Evolutionary conservation across 345 rosid species (phyloP).

Genomic region (Acer campestre): DNA sequence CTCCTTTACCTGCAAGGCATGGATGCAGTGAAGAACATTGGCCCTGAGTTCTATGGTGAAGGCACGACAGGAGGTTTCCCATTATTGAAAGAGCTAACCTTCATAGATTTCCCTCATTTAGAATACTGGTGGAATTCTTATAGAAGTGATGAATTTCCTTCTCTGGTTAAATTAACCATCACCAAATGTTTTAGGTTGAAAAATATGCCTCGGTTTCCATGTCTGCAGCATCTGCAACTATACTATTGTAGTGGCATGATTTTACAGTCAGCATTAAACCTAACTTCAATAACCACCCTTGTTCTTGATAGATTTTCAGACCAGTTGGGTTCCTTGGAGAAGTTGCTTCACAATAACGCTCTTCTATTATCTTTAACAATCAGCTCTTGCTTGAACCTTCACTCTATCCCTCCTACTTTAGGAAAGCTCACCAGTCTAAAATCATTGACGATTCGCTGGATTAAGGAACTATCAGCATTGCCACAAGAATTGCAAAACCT

Average conservation of each 20-base stretch:
- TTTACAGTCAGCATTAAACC: slow-evolving; percentile 20
- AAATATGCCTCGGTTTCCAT: slow-evolving; percentile 25
- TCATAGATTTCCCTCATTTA: slow-evolving; percentile 18
- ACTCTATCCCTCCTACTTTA: not conserved
- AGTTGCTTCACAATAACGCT: not conserved
- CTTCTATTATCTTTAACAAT: slow-evolving; percentile 15
- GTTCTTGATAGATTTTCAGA: slow-evolving; percentile 18
- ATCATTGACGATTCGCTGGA: slow-evolving; percentile 25
- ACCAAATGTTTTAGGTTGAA: slow-evolving; percentile 27
- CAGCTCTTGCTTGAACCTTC: slow-evolving; percentile 23
- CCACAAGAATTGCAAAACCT: slow-evolving; percentile 21
- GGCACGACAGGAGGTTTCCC: slow-evolving; percentile 14
- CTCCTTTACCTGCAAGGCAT: slow-evolving; percentile 21
- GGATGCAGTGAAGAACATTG: slow-evolving; percentile 22
- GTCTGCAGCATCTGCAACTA: slow-evolving; percentile 25
- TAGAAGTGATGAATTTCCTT: slow-evolving; percentile 23
- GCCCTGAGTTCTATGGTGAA: slow-evolving; percentile 27
- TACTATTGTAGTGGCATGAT: slow-evolving; percentile 15
- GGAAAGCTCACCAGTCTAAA: slow-evolving; percentile 19
- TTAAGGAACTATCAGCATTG: slow-evolving; percentile 15
- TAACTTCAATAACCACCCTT: slow-evolving; percentile 18
- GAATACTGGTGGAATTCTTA: slow-evolving; percentile 27
- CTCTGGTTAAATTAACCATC: slow-evolving; percentile 21
- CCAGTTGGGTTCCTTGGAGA: not conserved
- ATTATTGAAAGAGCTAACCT: slow-evolving; percentile 18